These are phyloP conservation scores for Claviceps sp. DNA, from an alignment of 2,329 filamentous ascomycete genomes.

Conservation along the genomic window DNA sequence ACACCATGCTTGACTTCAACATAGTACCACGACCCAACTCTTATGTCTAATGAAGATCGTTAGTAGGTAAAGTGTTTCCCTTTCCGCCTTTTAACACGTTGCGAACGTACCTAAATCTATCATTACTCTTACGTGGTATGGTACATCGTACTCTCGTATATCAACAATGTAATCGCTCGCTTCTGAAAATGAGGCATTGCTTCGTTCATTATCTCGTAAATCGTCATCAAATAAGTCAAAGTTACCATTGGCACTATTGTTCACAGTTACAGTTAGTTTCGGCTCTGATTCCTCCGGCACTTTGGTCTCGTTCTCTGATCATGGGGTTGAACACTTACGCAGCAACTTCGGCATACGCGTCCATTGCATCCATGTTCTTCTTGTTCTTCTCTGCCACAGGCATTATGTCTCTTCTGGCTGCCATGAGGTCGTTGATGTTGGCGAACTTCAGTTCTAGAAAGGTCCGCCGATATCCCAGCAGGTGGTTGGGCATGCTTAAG, in stretches of 20 bases:
- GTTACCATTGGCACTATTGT: conserved; percentile 49
- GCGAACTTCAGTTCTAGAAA: conserved; percentile 79
- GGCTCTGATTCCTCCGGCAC: neutral
- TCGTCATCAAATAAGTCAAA: conserved; percentile 97
- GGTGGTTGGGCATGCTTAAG: conserved; percentile 85
- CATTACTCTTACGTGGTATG: conserved; percentile 96
- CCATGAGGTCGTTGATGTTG: conserved; percentile 76
- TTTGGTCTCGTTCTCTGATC: neutral
- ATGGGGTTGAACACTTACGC: conserved; percentile 40
- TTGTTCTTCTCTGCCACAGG: conserved; percentile 94
- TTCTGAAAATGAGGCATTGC: conserved; percentile 63
- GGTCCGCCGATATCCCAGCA: conserved; percentile 77
- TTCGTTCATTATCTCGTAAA: conserved; percentile 64
- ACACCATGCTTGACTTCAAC: conserved; percentile 88
- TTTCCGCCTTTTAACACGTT: conserved; percentile 2
- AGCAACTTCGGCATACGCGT: conserved; percentile 93
- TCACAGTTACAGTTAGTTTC: conserved; percentile 20
- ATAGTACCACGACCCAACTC: conserved; percentile 93
- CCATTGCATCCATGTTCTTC: conserved; percentile 92
- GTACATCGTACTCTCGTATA: conserved; percentile 97
- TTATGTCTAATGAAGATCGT: conserved; percentile 52
- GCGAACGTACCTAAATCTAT: conserved; percentile 67
- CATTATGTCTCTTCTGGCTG: conserved; percentile 71
- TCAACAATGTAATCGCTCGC: conserved; percentile 96
- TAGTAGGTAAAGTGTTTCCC: conserved; percentile 8